Evolutionary conservation across 306 rosid species (phyloP), one percentile per base, ranked within the genome.

Genomic region (Rosa persica): DNA sequence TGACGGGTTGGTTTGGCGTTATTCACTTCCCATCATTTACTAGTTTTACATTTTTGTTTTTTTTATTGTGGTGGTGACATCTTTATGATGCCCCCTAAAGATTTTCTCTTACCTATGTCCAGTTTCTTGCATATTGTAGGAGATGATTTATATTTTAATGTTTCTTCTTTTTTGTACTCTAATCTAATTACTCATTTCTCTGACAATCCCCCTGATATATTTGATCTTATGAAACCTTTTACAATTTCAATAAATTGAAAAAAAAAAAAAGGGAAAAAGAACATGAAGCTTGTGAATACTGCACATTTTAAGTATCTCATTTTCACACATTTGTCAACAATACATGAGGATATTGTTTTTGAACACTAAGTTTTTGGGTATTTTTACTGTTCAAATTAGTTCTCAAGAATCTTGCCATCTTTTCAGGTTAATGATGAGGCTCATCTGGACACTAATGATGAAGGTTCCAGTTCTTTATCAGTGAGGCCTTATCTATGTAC

Each of bases 401-500:
- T 46, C 58, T 44, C 52, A 15, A 17, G 48, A 23, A 58, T 67
- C 81, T 78, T 20, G 43, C 79, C 70, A 11, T 71, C 78, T 36
- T 16, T 84, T 78, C 91, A 92, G 97, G 93, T 78, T 78, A 79
- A 87, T 52, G 87, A 81, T 76, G 78, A 81, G 76, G 83, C 76
- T 43, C 86, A 80, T 60, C 54, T 61, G 79, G 84, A 87, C 74
- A 23, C 74, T 83, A 75, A 66, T 48, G 9, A 30, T 76, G 85
- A 78, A 69, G 79, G 72, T 72, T 80, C 72, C 22, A 51, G 62
- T 74, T 84, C 82, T 69, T 67, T 36, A 72, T 67, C 83, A n/a
- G 82, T 36, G 27, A 85, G 93, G 61, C 98, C 98, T 23, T 91
- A 91, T 81, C 86, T 92, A 23, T 95, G 99, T 81, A 95, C 98